These are phyloP conservation scores for Drosera capensis DNA, from an alignment of 148 eudicot species.

Conservation along the genomic window DNA sequence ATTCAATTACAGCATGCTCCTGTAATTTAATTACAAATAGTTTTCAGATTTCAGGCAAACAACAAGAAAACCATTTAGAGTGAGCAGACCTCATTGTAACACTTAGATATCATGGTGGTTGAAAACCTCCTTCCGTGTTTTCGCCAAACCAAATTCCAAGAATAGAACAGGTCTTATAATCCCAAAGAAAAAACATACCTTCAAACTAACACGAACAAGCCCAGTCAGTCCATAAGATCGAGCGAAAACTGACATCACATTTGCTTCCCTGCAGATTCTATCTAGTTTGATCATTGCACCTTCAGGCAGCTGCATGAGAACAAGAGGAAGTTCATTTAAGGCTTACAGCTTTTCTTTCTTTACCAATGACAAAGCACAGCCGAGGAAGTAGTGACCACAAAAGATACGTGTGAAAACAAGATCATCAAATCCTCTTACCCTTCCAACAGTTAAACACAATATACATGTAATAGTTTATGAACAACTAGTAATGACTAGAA, in stretches of 20 bases:
- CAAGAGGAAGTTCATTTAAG: conserved; percentile 3
- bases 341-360: not conserved
- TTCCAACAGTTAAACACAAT: not conserved
- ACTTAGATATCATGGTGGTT: too few species aligned
- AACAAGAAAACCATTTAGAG: not conserved
- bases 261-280: conserved; percentile 70
- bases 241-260: conserved; percentile 61
- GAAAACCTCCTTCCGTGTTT: too few species aligned
- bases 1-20: conserved; percentile 92
- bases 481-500: too few species aligned
- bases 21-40: conserved; percentile 13
- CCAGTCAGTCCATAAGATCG: conserved; percentile 95
- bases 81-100: too few species aligned
- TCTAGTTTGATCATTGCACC: conserved; percentile 78
- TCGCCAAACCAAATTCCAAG: not conserved
- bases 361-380: not conserved
- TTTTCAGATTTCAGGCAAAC: conserved; percentile 4
- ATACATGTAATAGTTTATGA: too few species aligned
- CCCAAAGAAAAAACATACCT: conserved; percentile 29
- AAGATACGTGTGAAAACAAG: too few species aligned
- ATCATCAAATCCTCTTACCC: too few species aligned
- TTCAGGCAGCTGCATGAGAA: conserved; percentile 56
- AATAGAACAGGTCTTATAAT: not conserved
- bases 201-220: conserved; percentile 78
- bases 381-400: too few species aligned